Evolutionary conservation across 2,329 filamentous ascomycete species (phyloP).

Genomic region (Calonectria multiphialidica): DNA sequence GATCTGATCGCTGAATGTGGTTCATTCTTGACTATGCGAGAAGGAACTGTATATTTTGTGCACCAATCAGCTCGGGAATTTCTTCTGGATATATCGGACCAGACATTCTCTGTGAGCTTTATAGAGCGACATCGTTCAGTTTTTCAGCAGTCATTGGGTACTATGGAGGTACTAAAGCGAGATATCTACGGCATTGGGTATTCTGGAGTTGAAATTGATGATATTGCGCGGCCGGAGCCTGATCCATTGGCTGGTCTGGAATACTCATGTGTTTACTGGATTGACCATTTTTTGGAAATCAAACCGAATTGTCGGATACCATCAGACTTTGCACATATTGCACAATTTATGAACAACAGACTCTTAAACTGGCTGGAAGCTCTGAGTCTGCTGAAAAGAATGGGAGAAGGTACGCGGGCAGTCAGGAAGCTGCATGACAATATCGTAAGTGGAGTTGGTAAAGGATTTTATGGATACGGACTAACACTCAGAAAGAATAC

Average conservation of each 20-base stretch:
- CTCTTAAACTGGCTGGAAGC: conserved; percentile 57
- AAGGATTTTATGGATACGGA: too few species aligned
- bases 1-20: conserved; percentile 49
- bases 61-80: conserved; percentile 60
- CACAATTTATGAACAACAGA: background rate
- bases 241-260: conserved; percentile 23
- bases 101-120: conserved; percentile 46
- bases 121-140: conserved; percentile 46
- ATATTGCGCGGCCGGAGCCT: conserved; percentile 21
- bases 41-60: conserved; percentile 49
- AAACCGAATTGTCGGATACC: background rate
- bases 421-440: background rate
- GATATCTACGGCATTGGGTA: conserved; percentile 50
- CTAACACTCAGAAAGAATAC: background rate
- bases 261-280: conserved; percentile 40
- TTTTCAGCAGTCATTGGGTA: conserved; percentile 49
- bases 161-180: conserved; percentile 45
- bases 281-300: conserved; percentile 24
- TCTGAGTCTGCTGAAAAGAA: conserved; percentile 49
- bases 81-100: conserved; percentile 43
- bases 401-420: background rate
- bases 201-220: conserved; percentile 24
- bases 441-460: background rate
- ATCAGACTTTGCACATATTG: background rate
- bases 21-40: conserved; percentile 53